A percentile compares a stretch with the other conserved stretches of the same genome.
Evolutionary conservation across 495 filamentous ascomycete species (phyloP).

Genomic region (Aspergillus saccharolyticus): DNA sequence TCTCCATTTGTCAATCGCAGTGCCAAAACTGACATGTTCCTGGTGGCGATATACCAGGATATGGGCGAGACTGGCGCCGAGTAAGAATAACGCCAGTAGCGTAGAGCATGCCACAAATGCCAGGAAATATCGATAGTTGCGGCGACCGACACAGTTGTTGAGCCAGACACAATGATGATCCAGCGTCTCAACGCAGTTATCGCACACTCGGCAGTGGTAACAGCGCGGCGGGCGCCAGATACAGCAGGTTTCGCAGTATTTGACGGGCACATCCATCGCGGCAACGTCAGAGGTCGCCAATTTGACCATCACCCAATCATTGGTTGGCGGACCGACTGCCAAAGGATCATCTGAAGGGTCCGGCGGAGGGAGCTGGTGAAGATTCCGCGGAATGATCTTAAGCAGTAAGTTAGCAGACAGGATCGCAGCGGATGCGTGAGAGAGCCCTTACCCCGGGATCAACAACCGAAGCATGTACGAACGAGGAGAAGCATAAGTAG

Average conservation of each 20-base stretch:
- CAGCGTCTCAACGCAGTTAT: constrained; percentile 95
- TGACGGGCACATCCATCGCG: constrained; percentile 94
- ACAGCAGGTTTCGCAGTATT: constrained; percentile 94
- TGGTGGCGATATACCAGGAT: constrained; percentile 63
- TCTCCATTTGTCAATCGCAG: constrained; percentile 61
- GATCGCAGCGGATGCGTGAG: constrained; percentile 10
- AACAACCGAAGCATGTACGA: constrained; percentile 81
- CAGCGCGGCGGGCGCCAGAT: constrained; percentile 94
- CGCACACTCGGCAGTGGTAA: constrained; percentile 94
- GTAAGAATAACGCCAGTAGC: constrained; percentile 69
- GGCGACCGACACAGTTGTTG: constrained; percentile 95
- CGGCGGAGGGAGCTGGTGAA: constrained; percentile 58
- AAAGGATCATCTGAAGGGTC: constrained; percentile 68
- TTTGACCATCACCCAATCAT: constrained; percentile 86
- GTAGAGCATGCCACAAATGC: constrained; percentile 74
- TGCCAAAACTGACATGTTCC: constrained; percentile 58
- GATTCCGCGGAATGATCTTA: constrained; percentile 79
- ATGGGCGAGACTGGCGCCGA: constrained; percentile 72
- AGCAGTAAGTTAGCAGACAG: constrained; percentile 13
- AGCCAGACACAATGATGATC: constrained; percentile 99
- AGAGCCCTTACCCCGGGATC: constrained; percentile 77
- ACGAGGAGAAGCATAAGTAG: constrained; percentile 85
- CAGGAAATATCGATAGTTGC: constrained; percentile 98
- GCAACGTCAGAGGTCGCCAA: constrained; percentile 65
- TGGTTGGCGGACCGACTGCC: constrained; percentile 73